Percentiles rank a stretch among this genome's conserved stretches.
These are phyloP conservation scores for Aspergillus biplanus DNA, from an alignment of 495 filamentous ascomycete genomes.

Conservation along the genomic window DNA sequence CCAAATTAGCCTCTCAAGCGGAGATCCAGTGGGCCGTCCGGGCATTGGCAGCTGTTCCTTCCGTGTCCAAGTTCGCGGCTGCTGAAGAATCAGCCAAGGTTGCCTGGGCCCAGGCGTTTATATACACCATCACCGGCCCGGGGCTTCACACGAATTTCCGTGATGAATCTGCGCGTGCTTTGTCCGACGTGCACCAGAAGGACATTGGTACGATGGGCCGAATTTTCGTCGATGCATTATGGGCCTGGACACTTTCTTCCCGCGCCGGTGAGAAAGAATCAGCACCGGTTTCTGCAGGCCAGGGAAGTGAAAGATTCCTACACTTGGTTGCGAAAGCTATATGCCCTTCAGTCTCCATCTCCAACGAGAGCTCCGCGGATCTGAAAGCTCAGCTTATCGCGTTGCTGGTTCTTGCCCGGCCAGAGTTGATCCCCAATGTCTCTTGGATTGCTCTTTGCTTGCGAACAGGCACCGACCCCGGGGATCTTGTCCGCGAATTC, in stretches of 20 bases:
- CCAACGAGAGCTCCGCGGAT: conserved; percentile 41
- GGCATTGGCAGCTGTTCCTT: conserved; percentile 65
- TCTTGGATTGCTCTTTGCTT: conserved; percentile 91
- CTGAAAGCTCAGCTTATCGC: conserved; percentile 69
- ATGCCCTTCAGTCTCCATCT: conserved; percentile 54
- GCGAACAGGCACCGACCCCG: conserved; percentile 78
- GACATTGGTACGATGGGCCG: conserved; percentile 57
- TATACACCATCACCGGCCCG: conserved; percentile 72
- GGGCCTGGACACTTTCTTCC: conserved; percentile 75
- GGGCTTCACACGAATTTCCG: conserved; percentile 59
- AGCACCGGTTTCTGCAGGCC: conserved; percentile 68
- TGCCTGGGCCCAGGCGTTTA: conserved; percentile 79
- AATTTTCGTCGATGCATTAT: conserved; percentile 70
- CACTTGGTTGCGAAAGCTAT: conserved; percentile 72
- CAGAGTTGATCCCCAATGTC: conserved; percentile 72
- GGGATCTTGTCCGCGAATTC: conserved; percentile 63
- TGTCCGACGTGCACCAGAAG: conserved; percentile 62
- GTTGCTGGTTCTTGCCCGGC: conserved; percentile 76
- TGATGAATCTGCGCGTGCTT: conserved; percentile 56
- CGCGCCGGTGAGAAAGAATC: conserved; percentile 76
- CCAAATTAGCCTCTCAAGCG: conserved; percentile 70
- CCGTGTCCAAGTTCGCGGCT: conserved; percentile 38
- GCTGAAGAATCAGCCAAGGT: conserved; percentile 43
- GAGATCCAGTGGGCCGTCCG: conserved; percentile 78
- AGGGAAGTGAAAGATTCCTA: conserved; percentile 54